Evolutionary conservation across 1,284 basidiomycete genomes (phyloP).

Genomic region (Sparassis latifolia): DNA sequence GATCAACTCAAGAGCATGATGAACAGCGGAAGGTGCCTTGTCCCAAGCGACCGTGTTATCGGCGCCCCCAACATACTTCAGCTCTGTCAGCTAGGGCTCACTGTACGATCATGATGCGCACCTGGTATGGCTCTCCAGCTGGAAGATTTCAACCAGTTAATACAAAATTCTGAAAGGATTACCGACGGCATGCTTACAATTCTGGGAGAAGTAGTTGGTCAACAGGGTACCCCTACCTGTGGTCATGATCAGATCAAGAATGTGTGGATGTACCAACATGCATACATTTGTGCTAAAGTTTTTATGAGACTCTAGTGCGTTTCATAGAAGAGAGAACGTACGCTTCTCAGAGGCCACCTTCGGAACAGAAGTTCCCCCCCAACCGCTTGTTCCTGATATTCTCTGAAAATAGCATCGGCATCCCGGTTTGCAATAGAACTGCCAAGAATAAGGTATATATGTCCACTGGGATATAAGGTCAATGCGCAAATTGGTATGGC

Average conservation of each 20-base stretch:
- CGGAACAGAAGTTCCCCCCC: conserved; percentile 51
- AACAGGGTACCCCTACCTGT: conserved; percentile 61
- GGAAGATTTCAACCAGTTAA: conserved; percentile 1
- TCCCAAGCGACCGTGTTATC: conserved; percentile 62
- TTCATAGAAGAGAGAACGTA: conserved; percentile 18
- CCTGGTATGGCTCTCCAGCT: conserved; percentile 73
- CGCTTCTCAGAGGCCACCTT: conserved; percentile 60
- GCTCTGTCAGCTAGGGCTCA: background rate
- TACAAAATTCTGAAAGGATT: background rate
- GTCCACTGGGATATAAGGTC: conserved; percentile 37
- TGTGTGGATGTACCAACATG: background rate
- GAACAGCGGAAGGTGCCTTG: conserved; percentile 48
- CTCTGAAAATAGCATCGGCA: conserved; percentile 49
- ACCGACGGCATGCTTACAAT: conserved; percentile 44
- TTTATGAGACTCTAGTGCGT: background rate
- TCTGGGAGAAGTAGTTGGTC: conserved; percentile 79
- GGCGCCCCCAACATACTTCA: conserved; percentile 68
- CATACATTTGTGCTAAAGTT: conserved; percentile 55
- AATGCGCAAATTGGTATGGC: background rate
- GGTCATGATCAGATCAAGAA: conserved; percentile 1
- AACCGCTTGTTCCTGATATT: conserved; percentile 60
- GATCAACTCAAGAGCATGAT: conserved; percentile 51
- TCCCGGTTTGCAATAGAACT: conserved; percentile 31
- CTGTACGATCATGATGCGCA: conserved; percentile 19
- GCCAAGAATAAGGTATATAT: conserved; percentile 53